A percentile compares a stretch with the other conserved stretches of the same genome.
These are phyloP conservation scores for Nakazawaea molendinolei DNA, from an alignment of 805 yeast genomes.

Conservation along the genomic window DNA sequence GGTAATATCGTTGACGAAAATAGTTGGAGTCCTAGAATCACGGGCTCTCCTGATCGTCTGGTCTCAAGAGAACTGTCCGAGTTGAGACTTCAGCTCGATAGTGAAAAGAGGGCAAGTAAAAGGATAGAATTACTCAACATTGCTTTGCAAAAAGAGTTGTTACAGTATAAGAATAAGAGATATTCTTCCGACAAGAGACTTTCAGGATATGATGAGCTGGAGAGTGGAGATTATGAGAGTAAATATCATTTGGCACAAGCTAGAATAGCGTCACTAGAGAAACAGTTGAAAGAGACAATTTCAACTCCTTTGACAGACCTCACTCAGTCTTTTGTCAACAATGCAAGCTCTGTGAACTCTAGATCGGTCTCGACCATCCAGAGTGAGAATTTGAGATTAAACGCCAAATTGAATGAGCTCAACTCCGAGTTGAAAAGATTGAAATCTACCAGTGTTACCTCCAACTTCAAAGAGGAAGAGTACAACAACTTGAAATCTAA, in stretches of 20 bases:
- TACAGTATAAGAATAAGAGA: slow-evolving; percentile 22
- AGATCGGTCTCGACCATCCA: slow-evolving; percentile 17
- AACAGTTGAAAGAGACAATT: slow-evolving; percentile 24
- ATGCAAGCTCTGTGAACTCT: neutral
- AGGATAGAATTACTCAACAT: slow-evolving; percentile 25
- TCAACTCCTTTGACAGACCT: slow-evolving; percentile 25
- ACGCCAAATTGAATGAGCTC: slow-evolving; percentile 27
- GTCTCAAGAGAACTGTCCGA: slow-evolving; percentile 3
- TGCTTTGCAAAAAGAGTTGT: slow-evolving; percentile 27
- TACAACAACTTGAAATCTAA: slow-evolving; percentile 44
- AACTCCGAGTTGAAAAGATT: slow-evolving; percentile 26
- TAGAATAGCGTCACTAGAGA: slow-evolving; percentile 33
- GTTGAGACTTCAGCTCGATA: slow-evolving; percentile 12
- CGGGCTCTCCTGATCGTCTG: neutral
- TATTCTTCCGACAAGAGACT: neutral
- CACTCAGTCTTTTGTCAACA: slow-evolving; percentile 14
- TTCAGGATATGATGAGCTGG: slow-evolving; percentile 18
- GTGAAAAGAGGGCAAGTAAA: slow-evolving; percentile 24
- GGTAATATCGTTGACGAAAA: neutral
- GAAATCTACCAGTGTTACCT: slow-evolving; percentile 20
- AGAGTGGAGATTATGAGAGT: slow-evolving; percentile 35
- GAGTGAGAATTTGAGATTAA: slow-evolving; percentile 28
- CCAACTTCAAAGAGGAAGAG: slow-evolving; percentile 25
- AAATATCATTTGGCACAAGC: slow-evolving; percentile 43
- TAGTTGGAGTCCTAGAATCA: neutral